Conservation (phyloP, 495 filamentous ascomycete species). For the Cenococcum geophilum region DNA sequence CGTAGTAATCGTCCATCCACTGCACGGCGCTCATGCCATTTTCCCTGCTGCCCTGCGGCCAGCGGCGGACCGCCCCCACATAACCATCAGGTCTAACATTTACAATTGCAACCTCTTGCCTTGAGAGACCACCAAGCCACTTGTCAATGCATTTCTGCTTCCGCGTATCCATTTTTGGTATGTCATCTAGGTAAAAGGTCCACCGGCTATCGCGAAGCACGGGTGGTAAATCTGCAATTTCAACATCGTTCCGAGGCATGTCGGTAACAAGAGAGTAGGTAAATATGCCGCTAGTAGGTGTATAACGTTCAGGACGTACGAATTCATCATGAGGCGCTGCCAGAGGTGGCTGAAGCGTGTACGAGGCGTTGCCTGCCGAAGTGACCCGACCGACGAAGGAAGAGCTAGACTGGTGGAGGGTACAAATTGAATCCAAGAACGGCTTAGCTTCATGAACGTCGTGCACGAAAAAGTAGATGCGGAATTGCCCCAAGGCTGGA, state of each 20-base stretch:
- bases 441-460: constrained; percentile 46
- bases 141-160: constrained; percentile 50
- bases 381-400: constrained; percentile 48
- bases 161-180: constrained; percentile 41
- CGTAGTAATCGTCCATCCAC: constrained; percentile 59
- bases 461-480: constrained; percentile 58
- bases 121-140: constrained; percentile 54
- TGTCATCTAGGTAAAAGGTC: constrained; percentile 62
- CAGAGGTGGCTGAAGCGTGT: constrained; percentile 46
- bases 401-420: constrained; percentile 38
- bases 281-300: constrained; percentile 51
- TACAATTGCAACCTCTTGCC: constrained; percentile 50
- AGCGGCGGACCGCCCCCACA: constrained; percentile 53
- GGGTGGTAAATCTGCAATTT: constrained; percentile 54
- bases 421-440: constrained; percentile 52
- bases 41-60: constrained; percentile 43
- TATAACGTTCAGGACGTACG: constrained; percentile 55
- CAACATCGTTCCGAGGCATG: constrained; percentile 51
- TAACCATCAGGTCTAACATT: constrained; percentile 65
- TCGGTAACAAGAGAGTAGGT: constrained; percentile 52
- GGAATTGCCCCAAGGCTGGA: constrained; percentile 63
- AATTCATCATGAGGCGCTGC: constrained; percentile 51
- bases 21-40: constrained; percentile 43
- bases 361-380: constrained; percentile 47
- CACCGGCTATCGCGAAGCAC: constrained; percentile 55